Evolutionary conservation across 2,329 filamentous ascomycete species (phyloP).

Genomic region (Colletotrichum sp.): DNA sequence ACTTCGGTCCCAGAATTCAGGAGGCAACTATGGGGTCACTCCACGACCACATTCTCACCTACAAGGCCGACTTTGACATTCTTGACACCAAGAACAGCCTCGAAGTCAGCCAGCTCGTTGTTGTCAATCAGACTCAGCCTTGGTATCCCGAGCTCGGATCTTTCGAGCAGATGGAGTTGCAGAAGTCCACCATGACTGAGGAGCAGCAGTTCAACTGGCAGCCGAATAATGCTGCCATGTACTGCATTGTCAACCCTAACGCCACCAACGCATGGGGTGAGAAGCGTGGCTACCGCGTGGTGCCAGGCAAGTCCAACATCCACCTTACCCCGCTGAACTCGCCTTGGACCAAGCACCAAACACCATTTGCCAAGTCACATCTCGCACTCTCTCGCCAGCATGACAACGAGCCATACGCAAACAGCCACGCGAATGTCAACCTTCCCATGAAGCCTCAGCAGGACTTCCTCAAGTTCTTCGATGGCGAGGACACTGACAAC

Average conservation of each 20-base stretch:
- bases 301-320: constrained; percentile 96
- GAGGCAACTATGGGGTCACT: constrained; percentile 36
- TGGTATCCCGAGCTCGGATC: constrained; percentile 40
- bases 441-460: constrained; percentile 40
- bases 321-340: constrained; percentile 51
- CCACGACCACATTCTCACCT: constrained; percentile 44
- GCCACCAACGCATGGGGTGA: constrained; percentile 52
- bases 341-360: constrained; percentile 42
- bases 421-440: constrained; percentile 16
- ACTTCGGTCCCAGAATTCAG: constrained; percentile 39
- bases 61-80: constrained; percentile 46
- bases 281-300: constrained; percentile 93
- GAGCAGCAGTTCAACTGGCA: constrained; percentile 41
- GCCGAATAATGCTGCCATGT: constrained; percentile 47
- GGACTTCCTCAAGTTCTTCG: constrained; percentile 46
- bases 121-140: constrained; percentile 35
- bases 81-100: constrained; percentile 38
- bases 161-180: constrained; percentile 37
- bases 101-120: constrained; percentile 35
- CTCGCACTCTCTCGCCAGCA: constrained; percentile 39
- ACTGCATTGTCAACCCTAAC: constrained; percentile 49
- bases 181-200: constrained; percentile 24
- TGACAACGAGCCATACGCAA: constrained; percentile 17
- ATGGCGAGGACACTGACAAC: constrained; percentile 37
- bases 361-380: constrained; percentile 48